Evolutionary conservation across 805 yeast genomes (phyloP), one percentile per base, ranked within the genome.

Genomic region (Ogataea haglerorum): DNA sequence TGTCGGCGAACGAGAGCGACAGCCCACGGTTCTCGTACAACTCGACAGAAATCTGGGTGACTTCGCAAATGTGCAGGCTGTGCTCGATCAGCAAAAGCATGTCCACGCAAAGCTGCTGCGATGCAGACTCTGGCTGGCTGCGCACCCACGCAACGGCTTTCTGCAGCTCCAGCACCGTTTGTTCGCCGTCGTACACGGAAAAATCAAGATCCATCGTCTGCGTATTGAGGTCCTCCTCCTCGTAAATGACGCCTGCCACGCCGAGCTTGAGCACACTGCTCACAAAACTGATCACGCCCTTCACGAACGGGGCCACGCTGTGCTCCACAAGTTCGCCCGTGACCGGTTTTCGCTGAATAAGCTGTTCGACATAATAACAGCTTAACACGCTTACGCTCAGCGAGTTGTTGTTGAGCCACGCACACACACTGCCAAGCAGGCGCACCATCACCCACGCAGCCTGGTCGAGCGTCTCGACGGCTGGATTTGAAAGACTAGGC

Each of bases 401-500:
- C 6, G 90, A 76, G 43, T 82, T 74, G 43, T 87, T 87, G 40
- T 76, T 71, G 29, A 87, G 67, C 98, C 98, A 91, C 7, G 80
- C 68, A 60, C 81, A 72, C 26, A 80, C 67, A 24, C 75, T 62
- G 30, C 76, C 66, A 7, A 81, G 54, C 12, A 88, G 58, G 28
- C 72, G 65, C 52, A 78, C 81, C 47, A 77, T 65, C 6, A 84
- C 62, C 32, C 76, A 72, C 3, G 73, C 63, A 0, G 78, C 75
- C 27, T 69, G 67, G 22, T 60, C 52, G 4, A 47, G 24, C 1
- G 64, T 10, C 67, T 56, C 3, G 66, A 48, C 24, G 62, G 64
- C 5, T 2, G 66, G 53, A 49, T 76, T 76, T 52, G 77, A 81
- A 0, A 54, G 43, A 5, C 68, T 44, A 25, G 78, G 59, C 21